Base-by-base conservation (phyloP, 2,329 filamentous ascomycete species). In the Apiospora aurea region DNA sequence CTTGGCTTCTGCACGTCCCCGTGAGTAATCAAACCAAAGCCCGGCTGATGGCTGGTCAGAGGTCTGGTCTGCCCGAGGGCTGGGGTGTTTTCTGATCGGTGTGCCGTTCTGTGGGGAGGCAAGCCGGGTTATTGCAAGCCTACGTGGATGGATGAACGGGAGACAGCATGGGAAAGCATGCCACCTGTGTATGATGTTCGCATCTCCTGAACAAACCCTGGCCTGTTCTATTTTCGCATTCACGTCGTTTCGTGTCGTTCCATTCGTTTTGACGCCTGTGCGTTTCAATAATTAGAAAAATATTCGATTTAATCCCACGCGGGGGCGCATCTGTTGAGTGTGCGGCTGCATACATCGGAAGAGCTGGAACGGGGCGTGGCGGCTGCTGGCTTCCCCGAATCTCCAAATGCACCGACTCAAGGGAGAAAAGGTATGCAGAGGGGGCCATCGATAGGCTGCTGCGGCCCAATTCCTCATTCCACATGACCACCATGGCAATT, bases 311-410 rank as follows among this genome's bases (percentile, higher is more conserved):
- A 29, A 34, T 34, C 51, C 51, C 51, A 57, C 51, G 51, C 51
- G 51, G 51, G 51, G 51, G 26, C 51, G 51, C 51, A 29, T 34
- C 26, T 61, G 53, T 29, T 61, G 29, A 21, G 53, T 10, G 29
- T 38, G 53, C 26, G 26, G 26, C 53, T 61, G 26, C 53, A 61
- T 61, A 14, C 29, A 61, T 61, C 53, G 53, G 53, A 61, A 61
- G 53, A 38, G 53, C 53, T 61, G 53, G 18, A 29, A 21, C 29
- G 16, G 34, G 51, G 51, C 51, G 29, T 61, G 53, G 53, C 53
- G 38, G 53, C 29, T 38, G 53, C 16, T 29, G 53, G 53, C 29
- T 38, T 61, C 13, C 53, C 51, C 18, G 24, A 34, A 34, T 18
- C 24, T 34, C 51, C 1, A 61, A 29, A 21, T 61, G 53, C n/a